Base-by-base conservation (phyloP, 2,329 filamentous ascomycete species). In the Penicillium griseofulvum region DNA sequence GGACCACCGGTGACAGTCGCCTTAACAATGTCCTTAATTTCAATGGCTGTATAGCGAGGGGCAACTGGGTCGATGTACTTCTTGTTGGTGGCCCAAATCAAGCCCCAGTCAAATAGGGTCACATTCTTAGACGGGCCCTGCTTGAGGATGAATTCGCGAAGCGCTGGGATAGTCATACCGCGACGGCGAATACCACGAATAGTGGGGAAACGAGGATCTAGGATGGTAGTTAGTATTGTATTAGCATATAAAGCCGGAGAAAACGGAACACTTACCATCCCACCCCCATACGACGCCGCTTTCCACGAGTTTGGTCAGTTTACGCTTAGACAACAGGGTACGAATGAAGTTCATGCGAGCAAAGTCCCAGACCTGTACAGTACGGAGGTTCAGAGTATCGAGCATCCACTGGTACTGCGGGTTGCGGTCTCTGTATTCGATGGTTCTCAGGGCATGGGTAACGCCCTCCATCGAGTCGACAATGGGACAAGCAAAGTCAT, bases 31-130 rank as follows among this genome's bases (percentile, higher is more conserved):
- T 22, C 37, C 17, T 38, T 11, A 3, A 6, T 38, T 22, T 6
- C 36, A 22, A 97, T 83, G 28, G 87, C 87, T 31, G 87, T 90
- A 77, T 89, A 86, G 49, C 89, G 83, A 2, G 87, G 86, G 4
- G 87, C 86, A 42, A 90, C 77, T 1, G 88, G 88, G 72, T 92
- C 89, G 58, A 93, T 90, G 67, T 88, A 84, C 75, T 90, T 90
- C 78, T 90, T 92, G 80, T 93, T 93, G 45, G 75, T 74, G 36
- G 76, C 75, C 78, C 77, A 80, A 61, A 80, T 75, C 7, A 75
- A 66, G 49, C 74, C 75, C 77, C 77, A 79, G 60, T 80, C 78
- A 57, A 80, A 74, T 59, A 78, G 76, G 47, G 76, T 74, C 26
- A 80, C 73, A 58, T 78, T 78, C 57, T 76, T 75, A 55, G 74